Evolutionary conservation across 768 basidiomycete species (phyloP).

Genomic region (Zangia roseola): DNA sequence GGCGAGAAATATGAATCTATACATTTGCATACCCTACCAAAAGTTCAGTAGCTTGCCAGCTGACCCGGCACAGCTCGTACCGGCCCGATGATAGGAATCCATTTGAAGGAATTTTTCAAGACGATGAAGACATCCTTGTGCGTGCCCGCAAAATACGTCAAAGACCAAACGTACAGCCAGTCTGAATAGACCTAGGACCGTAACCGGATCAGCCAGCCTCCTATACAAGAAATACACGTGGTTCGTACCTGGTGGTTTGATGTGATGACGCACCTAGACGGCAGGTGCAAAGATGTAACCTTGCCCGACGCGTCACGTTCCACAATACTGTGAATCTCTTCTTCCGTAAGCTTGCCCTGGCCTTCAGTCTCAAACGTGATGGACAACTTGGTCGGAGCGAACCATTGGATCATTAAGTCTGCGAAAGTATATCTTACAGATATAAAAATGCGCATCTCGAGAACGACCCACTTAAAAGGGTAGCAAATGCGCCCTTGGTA

Average conservation of each 20-base stretch:
- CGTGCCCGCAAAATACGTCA: conserved; percentile 68
- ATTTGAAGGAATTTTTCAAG: conserved; percentile 86
- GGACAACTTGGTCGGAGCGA: conserved; percentile 71
- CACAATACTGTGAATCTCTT: conserved; percentile 58
- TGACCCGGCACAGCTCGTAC: conserved; percentile 42
- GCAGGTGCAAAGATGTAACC: conserved; percentile 63
- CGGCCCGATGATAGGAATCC: conserved; percentile 86
- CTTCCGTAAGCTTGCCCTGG: conserved; percentile 56
- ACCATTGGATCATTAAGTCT: conserved; percentile 83
- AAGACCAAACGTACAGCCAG: conserved; percentile 89
- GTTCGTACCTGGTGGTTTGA: conserved; percentile 85
- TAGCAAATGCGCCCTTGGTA: conserved; percentile 82
- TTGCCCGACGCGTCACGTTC: conserved; percentile 55
- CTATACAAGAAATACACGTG: neutral
- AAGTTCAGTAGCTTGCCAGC: conserved; percentile 6
- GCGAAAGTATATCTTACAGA: conserved; percentile 2
- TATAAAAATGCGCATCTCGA: neutral
- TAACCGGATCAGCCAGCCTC: conserved; percentile 3
- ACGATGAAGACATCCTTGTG: conserved; percentile 84
- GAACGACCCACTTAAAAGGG: conserved; percentile 59
- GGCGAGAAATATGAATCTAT: conserved; percentile 88
- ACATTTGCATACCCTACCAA: conserved; percentile 86
- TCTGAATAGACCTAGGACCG: conserved; percentile 63
- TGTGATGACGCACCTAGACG: conserved; percentile 78
- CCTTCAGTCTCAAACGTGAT: conserved; percentile 76